A percentile compares a stretch with the other conserved stretches of the same genome.
Evolutionary conservation across 805 yeast species (phyloP).

Genomic region (Naumovozyma baii): DNA sequence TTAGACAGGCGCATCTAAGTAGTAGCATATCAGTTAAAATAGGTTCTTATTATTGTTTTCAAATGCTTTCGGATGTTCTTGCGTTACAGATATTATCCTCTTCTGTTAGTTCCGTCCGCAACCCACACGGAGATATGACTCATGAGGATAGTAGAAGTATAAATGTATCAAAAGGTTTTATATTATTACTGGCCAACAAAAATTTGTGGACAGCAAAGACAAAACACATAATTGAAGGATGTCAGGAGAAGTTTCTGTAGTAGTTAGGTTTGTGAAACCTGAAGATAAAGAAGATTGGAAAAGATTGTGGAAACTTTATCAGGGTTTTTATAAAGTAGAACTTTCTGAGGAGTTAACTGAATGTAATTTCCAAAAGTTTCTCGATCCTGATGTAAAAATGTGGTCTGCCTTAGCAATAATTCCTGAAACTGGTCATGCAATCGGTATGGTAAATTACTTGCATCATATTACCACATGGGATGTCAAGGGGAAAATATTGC

Average conservation of each 20-base stretch:
- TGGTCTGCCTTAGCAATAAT: constrained; percentile 43
- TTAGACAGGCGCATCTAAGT: no score
- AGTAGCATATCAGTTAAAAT: no score
- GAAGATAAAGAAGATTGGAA: constrained; percentile 39
- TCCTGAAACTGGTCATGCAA: constrained; percentile 22
- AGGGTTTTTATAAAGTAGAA: constrained; percentile 34
- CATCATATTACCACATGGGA: constrained; percentile 46
- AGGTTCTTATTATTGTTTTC: no score
- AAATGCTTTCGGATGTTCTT: no score
- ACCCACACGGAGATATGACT: no score
- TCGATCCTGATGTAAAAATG: constrained; percentile 38
- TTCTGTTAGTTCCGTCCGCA: no score
- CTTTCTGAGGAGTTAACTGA: constrained; percentile 30
- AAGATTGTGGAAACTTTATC: constrained; percentile 38
- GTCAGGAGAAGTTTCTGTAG: constrained; percentile 2
- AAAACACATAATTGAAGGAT: background rate
- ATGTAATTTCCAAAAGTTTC: constrained; percentile 37
- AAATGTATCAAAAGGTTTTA: no score
- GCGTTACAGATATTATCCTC: no score
- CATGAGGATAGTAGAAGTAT: no score
- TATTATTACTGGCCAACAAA: no score
- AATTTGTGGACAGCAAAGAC: no score
- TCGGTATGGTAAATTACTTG: constrained; percentile 44
- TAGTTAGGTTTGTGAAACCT: constrained; percentile 33
- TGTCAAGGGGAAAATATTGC: constrained; percentile 34